These are phyloP conservation scores for Solanum commersonii DNA, from an alignment of 257 asterid species.

Conservation along the genomic window DNA sequence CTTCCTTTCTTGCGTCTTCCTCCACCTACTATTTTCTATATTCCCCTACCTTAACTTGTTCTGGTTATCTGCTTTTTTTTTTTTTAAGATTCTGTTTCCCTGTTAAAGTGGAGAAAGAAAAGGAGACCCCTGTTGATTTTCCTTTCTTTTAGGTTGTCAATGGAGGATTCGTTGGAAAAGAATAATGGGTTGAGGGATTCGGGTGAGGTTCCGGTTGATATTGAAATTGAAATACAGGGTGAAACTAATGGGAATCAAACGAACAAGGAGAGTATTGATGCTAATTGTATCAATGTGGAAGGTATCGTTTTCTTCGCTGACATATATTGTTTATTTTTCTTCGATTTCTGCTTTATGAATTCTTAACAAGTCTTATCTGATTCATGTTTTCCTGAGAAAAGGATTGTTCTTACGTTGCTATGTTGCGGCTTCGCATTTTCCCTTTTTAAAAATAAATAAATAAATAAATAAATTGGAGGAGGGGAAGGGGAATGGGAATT, in stretches of 20 bases:
- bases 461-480: background rate
- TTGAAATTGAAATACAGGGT: background rate
- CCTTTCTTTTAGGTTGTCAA: background rate
- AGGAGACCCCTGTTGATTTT: background rate
- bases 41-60: background rate
- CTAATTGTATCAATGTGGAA: background rate
- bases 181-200: background rate
- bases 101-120: background rate
- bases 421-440: background rate
- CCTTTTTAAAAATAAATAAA: no score
- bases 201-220: conserved; percentile 5
- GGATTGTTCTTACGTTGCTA: background rate
- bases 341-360: background rate
- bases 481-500: background rate
- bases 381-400: no score
- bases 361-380: background rate
- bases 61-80: background rate
- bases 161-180: background rate
- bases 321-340: background rate
- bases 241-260: background rate
- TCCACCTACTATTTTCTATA: background rate
- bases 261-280: background rate
- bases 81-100: background rate
- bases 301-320: background rate
- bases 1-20: background rate